A percentile compares a stretch with the other conserved stretches of the same genome.
Evolutionary conservation across 176 grass and related monocot species (phyloP).

Genomic region (Cocos nucifera): DNA sequence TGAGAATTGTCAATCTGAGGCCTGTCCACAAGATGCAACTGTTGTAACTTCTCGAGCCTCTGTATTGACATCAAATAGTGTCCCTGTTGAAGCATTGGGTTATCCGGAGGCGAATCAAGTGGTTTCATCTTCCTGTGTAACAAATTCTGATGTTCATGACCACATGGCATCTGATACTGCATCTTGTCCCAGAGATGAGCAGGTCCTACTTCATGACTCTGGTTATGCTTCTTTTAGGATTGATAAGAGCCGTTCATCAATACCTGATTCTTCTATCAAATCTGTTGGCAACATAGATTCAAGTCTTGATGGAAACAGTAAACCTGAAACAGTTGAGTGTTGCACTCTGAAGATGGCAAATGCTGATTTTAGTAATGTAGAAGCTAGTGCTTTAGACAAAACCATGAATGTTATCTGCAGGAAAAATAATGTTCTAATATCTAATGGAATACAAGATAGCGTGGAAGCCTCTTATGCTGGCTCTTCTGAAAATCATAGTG

Average conservation of each 20-base stretch:
- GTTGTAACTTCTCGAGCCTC: slow-evolving; percentile 36
- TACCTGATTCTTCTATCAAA: slow-evolving; percentile 21
- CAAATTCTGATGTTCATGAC: slow-evolving; percentile 26
- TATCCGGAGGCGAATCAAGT: slow-evolving; percentile 42
- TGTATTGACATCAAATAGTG: slow-evolving; percentile 33
- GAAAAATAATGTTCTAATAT: slow-evolving; percentile 22
- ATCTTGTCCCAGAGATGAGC: slow-evolving; percentile 17
- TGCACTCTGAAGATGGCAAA: slow-evolving; percentile 15
- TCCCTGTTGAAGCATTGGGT: slow-evolving; percentile 29
- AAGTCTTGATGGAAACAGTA: slow-evolving; percentile 27
- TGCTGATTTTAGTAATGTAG: slow-evolving; percentile 22
- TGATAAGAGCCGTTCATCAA: slow-evolving; percentile 16
- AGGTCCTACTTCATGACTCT: slow-evolving; percentile 30
- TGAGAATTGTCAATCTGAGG: slow-evolving; percentile 40
- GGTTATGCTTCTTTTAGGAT: slow-evolving; percentile 20
- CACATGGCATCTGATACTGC: slow-evolving; percentile 29
- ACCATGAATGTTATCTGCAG: slow-evolving; percentile 22
- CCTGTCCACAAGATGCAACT: slow-evolving; percentile 30
- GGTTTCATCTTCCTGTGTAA: slow-evolving; percentile 40
- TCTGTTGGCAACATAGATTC: slow-evolving; percentile 23
- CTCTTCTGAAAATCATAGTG: slow-evolving; percentile 21
- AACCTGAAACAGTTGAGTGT: slow-evolving; percentile 19
- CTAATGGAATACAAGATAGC: slow-evolving; percentile 20
- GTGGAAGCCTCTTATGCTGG: slow-evolving; percentile 5
- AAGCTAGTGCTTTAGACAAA: slow-evolving; percentile 16